Evolutionary conservation across 257 asterid species (phyloP).

Genomic region (Petrea volubilis): DNA sequence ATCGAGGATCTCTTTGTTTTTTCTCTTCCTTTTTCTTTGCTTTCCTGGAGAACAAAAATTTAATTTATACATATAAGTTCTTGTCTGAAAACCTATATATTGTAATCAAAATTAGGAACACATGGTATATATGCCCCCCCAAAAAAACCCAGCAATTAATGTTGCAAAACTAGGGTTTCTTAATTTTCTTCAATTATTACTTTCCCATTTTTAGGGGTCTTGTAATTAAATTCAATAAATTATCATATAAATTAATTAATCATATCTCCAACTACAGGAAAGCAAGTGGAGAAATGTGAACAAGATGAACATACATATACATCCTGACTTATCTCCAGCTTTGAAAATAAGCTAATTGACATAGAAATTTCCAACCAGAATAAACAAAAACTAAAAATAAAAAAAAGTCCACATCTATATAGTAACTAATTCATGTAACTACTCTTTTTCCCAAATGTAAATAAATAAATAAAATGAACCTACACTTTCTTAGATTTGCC

Average conservation of each 20-base stretch:
- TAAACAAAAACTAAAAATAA: conserved; percentile 14
- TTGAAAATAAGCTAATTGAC: conserved; percentile 23
- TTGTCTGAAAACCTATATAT: neutral
- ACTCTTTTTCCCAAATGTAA: conserved; percentile 12
- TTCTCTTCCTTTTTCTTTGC: conserved; percentile 56
- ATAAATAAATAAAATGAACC: conserved; percentile 22
- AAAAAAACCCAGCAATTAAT: neutral
- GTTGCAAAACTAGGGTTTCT: conserved; percentile 16
- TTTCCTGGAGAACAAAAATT: conserved; percentile 29
- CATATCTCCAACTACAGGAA: neutral
- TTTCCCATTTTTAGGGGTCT: neutral
- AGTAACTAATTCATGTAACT: conserved; percentile 18
- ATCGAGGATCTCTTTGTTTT: conserved; percentile 52
- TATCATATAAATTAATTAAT: neutral
- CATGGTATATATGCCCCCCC: neutral
- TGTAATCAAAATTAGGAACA: neutral
- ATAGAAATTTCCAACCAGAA: neutral
- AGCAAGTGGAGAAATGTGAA: conserved; percentile 13
- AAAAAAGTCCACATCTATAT: conserved; percentile 31
- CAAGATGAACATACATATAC: neutral
- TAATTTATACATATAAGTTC: no score
- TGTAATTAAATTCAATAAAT: neutral
- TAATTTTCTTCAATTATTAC: neutral
- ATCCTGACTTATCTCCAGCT: conserved; percentile 18
- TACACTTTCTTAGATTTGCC: conserved; percentile 66